Conservation (phyloP, 306 rosid genomes). For the Vigna radiata region DNA sequence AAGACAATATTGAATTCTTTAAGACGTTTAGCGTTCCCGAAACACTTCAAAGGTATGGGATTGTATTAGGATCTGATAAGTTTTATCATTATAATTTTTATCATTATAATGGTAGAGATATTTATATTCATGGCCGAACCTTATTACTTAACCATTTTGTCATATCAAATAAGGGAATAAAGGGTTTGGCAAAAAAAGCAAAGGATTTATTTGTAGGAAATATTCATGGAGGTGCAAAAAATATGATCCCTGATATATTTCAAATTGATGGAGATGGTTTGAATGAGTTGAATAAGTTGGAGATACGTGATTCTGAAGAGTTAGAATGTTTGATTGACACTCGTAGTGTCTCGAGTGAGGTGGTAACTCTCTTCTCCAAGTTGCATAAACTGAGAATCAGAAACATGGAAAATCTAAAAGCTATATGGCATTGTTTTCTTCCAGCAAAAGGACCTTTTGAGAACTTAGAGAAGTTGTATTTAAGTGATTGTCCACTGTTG, state of each 20-base stretch:
- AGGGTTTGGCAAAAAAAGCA: not conserved
- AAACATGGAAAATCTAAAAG: not conserved
- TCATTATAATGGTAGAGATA: not conserved
- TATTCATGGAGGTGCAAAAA: not conserved
- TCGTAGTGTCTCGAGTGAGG: not conserved
- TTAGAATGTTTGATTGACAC: slow-evolving; percentile 37
- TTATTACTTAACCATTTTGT: not conserved
- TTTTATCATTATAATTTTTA: accelerated
- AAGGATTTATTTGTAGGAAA: not conserved
- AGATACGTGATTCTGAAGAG: not conserved
- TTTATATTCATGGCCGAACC: not conserved
- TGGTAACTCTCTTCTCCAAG: slow-evolving; percentile 16
- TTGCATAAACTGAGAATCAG: not conserved
- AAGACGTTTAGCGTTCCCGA: not conserved
- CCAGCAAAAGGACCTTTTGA: not conserved
- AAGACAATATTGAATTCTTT: not conserved
- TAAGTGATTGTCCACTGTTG: slow-evolving; percentile 1
- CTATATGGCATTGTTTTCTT: slow-evolving; percentile 4
- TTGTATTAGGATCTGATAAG: not conserved
- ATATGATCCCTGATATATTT: slow-evolving; percentile 25
- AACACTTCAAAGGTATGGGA: not conserved
- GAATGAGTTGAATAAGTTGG: slow-evolving; percentile 23
- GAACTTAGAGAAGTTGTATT: slow-evolving; percentile 13
- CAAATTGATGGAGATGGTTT: not conserved
- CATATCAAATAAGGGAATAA: not conserved